phyloP scores from a whole-genome alignment of 495 filamentous ascomycete species.

The Cercophora samala region DNA sequence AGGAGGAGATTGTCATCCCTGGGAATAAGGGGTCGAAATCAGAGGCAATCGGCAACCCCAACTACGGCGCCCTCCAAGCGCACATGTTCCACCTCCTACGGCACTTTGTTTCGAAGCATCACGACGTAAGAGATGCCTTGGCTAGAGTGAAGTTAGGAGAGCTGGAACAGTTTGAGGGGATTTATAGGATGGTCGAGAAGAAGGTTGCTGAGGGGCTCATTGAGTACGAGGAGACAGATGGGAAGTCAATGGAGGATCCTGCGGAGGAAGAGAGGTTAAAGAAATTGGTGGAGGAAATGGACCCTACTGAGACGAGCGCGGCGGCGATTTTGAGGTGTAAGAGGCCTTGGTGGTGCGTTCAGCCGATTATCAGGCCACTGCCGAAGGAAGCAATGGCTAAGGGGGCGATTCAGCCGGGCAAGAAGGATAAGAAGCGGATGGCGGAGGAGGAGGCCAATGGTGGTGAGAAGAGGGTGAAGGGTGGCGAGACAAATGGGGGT shows the following conservation, averaged over 20 bases:
- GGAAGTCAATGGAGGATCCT: constrained; percentile 51
- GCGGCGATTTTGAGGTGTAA: constrained; percentile 66
- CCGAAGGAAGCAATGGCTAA: constrained; percentile 84
- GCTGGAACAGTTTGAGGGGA: constrained; percentile 65
- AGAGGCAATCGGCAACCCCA: constrained; percentile 46
- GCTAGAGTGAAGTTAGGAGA: constrained; percentile 64
- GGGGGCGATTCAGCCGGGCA: constrained; percentile 67
- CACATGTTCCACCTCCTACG: constrained; percentile 92
- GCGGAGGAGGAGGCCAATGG: constrained; percentile 23
- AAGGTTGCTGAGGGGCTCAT: constrained; percentile 68
- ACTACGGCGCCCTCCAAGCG: constrained; percentile 77
- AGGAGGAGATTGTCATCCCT: constrained; percentile 39
- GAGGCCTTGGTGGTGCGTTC: constrained; percentile 87
- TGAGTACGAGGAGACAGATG: constrained; percentile 59
- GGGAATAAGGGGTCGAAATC: constrained; percentile 38
- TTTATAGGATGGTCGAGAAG: constrained; percentile 56
- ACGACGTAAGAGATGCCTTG: constrained; percentile 76
- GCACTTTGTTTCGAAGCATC: constrained; percentile 70
- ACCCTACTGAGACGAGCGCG: constrained; percentile 55
- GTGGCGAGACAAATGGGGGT: constrained; percentile 3
- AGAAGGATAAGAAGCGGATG: constrained; percentile 46
- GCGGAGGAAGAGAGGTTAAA: constrained; percentile 17
- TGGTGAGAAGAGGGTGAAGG: constrained; percentile 15
- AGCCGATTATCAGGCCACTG: constrained; percentile 83
- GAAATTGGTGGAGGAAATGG: constrained; percentile 21